Evolutionary conservation across 768 basidiomycete genomes (phyloP), one percentile per base, ranked within the genome.

Genomic region (Coprinopsis marcescibilis): DNA sequence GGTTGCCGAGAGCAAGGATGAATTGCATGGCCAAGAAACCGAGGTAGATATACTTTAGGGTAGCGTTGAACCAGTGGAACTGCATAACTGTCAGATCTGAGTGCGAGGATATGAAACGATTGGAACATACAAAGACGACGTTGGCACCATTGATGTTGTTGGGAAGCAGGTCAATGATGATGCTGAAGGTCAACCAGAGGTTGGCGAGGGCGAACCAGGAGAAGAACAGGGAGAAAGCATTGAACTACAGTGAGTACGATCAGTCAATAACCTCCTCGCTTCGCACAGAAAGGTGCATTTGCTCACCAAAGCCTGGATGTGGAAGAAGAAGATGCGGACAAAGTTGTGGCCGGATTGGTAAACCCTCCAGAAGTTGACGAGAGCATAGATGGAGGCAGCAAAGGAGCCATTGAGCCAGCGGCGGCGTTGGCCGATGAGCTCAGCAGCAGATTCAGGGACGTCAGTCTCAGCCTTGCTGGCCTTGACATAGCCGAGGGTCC

Each of bases 321-420:
- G 94, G 64, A 99, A 82, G 73, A 97, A 92, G 72, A 98, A 85
- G 87, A 98, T 90, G 59, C 95, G 83, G 52, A 95, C 76, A 44
- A 89, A 76, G 21, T 87, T 87, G 57, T 97, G 94, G 11, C 83
- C 78, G 23, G 89, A 91, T 55, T 75, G 77, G 67, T 96, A 98
- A 43, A 95, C 75, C 52, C 78, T 75, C 73, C 86, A 89, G 71
- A 95, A 97, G 67, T 95, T 88, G 58, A 91, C 85, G n/a, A 96
- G 66, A 4, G 91, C 83, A 65, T 95, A 95, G 83, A 91, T 43
- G 34, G 45, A 56, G 11, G 92, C 92, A 35, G 91, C 90, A 55
- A 96, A 95, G 7, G 91, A 94, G 41, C 95, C 94, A 60, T 97
- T 98, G 57, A 97, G 63, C 95, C 94, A 97, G 53, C 94, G 85